These are phyloP conservation scores for Daldinia loculata DNA, from an alignment of 495 filamentous ascomycete species.

Conservation along the genomic window DNA sequence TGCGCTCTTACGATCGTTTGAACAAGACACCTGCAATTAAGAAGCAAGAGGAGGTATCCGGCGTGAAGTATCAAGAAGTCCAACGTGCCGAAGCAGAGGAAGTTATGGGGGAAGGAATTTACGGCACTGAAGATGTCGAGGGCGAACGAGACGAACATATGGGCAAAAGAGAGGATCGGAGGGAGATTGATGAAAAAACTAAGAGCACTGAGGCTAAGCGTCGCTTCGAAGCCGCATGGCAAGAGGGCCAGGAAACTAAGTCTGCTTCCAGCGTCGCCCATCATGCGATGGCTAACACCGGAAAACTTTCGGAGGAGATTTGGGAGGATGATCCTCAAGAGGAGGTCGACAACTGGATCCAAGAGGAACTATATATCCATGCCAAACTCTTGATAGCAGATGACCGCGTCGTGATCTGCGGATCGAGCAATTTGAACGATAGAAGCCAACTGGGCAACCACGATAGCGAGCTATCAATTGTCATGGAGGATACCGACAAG, in stretches of 20 bases:
- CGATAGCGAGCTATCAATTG: slow-evolving; percentile 91
- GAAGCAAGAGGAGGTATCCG: slow-evolving; percentile 77
- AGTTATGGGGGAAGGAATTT: slow-evolving; percentile 79
- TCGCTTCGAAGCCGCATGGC: slow-evolving; percentile 69
- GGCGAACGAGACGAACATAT: slow-evolving; percentile 53
- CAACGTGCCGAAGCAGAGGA: slow-evolving; percentile 87
- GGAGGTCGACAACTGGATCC: slow-evolving; percentile 86
- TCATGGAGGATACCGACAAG: slow-evolving; percentile 85
- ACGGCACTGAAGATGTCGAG: slow-evolving; percentile 61
- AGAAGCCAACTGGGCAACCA: slow-evolving; percentile 89
- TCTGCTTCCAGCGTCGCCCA: slow-evolving; percentile 78
- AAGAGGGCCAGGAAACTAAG: slow-evolving; percentile 53
- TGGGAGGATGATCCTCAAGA: slow-evolving; percentile 75
- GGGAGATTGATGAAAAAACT: slow-evolving; percentile 60
- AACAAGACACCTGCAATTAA: slow-evolving; percentile 77
- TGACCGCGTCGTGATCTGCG: slow-evolving; percentile 82
- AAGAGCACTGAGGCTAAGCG: slow-evolving; percentile 62
- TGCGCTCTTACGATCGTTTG: slow-evolving; percentile 88
- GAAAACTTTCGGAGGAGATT: slow-evolving; percentile 69
- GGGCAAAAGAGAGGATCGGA: slow-evolving; percentile 54
- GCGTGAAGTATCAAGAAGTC: slow-evolving; percentile 82
- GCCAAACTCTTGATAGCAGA: slow-evolving; percentile 88
- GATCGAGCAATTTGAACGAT: slow-evolving; percentile 92
- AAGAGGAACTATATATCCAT: slow-evolving; percentile 95
- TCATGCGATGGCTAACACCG: slow-evolving; percentile 77